These are phyloP conservation scores for Aegilops bicornis DNA, from an alignment of 176 grass and related monocot genomes.

Conservation along the genomic window DNA sequence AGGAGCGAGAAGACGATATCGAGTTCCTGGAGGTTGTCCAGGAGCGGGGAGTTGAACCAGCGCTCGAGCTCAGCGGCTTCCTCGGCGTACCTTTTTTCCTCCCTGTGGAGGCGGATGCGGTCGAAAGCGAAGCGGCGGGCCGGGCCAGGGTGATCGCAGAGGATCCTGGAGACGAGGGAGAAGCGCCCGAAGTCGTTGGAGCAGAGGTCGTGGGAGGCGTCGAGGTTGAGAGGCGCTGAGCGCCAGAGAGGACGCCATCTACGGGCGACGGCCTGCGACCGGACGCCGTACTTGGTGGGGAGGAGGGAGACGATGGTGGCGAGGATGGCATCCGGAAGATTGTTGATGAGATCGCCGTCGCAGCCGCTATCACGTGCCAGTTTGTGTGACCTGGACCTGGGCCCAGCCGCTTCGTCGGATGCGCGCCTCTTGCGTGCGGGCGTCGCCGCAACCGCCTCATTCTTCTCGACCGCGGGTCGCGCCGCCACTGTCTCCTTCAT, in stretches of 20 bases:
- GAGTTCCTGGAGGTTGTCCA: neutral
- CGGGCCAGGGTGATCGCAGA: neutral
- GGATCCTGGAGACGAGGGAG: neutral
- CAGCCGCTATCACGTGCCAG: neutral
- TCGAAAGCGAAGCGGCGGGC: neutral
- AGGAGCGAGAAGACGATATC: neutral
- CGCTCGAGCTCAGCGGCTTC: neutral
- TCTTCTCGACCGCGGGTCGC: neutral
- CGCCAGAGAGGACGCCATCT: neutral
- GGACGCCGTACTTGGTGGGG: neutral
- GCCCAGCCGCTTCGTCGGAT: neutral
- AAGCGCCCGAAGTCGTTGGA: neutral
- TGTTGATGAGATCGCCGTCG: neutral
- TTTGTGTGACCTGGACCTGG: neutral
- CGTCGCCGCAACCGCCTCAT: neutral
- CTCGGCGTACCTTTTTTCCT: neutral
- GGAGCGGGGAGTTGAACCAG: neutral
- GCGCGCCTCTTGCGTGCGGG: neutral
- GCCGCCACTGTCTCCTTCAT: neutral
- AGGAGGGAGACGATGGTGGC: neutral
- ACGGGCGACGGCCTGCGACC: neutral
- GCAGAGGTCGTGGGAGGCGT: neutral
- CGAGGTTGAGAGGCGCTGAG: neutral
- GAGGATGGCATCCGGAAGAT: neutral
- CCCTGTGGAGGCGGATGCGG: neutral